Evolutionary conservation across 805 yeast species (phyloP).

Genomic region (Zygoascus tannicola): DNA sequence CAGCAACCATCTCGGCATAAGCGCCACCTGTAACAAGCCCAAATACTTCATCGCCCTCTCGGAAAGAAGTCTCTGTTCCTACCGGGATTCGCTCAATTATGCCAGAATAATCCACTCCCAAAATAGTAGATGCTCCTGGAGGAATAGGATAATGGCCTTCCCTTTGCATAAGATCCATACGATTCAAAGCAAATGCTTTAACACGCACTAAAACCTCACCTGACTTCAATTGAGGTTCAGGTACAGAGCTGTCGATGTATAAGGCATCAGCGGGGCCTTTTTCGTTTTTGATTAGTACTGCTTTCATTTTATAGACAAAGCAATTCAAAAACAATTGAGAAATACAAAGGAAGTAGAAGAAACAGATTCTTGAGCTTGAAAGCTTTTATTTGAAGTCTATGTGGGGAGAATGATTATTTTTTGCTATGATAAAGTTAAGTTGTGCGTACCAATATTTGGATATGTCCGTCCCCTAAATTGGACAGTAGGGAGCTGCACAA

Average conservation of each 20-base stretch:
- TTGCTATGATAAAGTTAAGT: too few species aligned
- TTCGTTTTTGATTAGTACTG: conserved; percentile 21
- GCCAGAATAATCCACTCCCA: conserved; percentile 34
- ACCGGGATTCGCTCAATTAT: conserved; percentile 16
- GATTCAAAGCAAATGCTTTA: conserved; percentile 28
- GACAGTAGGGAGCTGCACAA: too few species aligned
- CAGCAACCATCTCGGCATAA: conserved; percentile 29
- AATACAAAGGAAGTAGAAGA: too few species aligned
- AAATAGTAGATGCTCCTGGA: conserved; percentile 22
- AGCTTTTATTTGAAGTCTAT: too few species aligned
- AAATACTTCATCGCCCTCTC: conserved; percentile 29
- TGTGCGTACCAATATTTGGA: too few species aligned
- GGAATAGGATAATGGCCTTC: conserved; percentile 26
- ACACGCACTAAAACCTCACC: conserved; percentile 27
- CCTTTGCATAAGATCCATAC: conserved; percentile 28
- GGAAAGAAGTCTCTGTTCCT: conserved; percentile 14
- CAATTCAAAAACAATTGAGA: too few species aligned
- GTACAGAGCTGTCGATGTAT: conserved; percentile 17
- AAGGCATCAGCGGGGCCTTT: conserved; percentile 24
- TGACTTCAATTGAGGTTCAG: conserved; percentile 16
- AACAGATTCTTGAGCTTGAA: too few species aligned
- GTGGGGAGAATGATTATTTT: too few species aligned
- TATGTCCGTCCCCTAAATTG: too few species aligned
- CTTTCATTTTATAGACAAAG: too few species aligned
- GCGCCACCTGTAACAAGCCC: conserved; percentile 33